Base-by-base conservation (phyloP, 2,329 filamentous ascomycete genomes). In the Colletotrichum australisinense region DNA sequence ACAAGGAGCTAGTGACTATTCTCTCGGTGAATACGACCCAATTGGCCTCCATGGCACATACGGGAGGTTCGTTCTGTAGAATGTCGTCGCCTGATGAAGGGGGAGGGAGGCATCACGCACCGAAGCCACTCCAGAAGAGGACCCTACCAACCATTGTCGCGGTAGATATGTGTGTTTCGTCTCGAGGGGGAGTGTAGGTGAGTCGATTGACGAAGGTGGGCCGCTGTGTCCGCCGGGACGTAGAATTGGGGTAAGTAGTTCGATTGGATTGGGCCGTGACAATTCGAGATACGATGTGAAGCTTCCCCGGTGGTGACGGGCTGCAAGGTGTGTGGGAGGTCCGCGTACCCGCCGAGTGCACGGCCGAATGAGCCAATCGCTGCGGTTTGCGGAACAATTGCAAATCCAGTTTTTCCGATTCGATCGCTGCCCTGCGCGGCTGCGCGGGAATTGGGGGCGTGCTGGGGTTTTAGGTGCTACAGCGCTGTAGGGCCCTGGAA, bases 101-200 rank as follows among this genome's bases (percentile, higher is more conserved):
- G n/a, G 32, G 19, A 16, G 74, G 71, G 69, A 67, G 57, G 66
- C 78, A 59, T 76, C 74, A 87, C 89, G 81, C 91, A 98, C 96
- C 96, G 91, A 98, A 97, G 88, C 93, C 93, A 85, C 90, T 89
- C 94, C 94, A 96, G 89, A 96, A 95, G 83, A 95, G 86, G 83
- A 95, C 88, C 81, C 90, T 88, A 85, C 86, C 84, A 76, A 91
- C 88, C 89, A 91, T 91, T 78, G 78, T 87, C 82, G 77, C 24
- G 16, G 76, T 78, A 22, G 19, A 14, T 26, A 26, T 26, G 14
- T 19, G 30, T 63, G 60, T 46, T 28, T 30, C 57, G 26, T 72
- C 63, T 14, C 7, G 32, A 32, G 30, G 28, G 46, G 28, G 16
- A 57, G 30, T 59, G 8, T 53, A 24, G 66, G 52, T 22, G 8